Conservation (phyloP, 345 rosid species). For the rapeseed (Brassica napus) region Da-Ae NC_063447.1:4024501-4025000, state of each 20-base stretch:
- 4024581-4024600: conserved; percentile 3
- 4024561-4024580: neutral
- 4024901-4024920: neutral
- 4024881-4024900: no score
- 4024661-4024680: neutral
- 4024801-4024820: neutral
- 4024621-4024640: conserved; percentile 11
- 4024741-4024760: neutral
- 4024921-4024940: neutral
- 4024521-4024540: neutral
- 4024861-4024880: no score
- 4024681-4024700: conserved; percentile 1
- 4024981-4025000: neutral
- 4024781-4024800: neutral
- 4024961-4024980: neutral
- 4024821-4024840: no score
- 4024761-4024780: neutral
- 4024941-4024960: neutral
- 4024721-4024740: no score
- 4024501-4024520: neutral
- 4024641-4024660: neutral
- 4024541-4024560: neutral
- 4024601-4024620: neutral
- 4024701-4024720: neutral
- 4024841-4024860: neutral